These are phyloP conservation scores for Musa troglodytarum DNA, from an alignment of 176 grass and related monocot genomes.

Conservation along the genomic window DNA sequence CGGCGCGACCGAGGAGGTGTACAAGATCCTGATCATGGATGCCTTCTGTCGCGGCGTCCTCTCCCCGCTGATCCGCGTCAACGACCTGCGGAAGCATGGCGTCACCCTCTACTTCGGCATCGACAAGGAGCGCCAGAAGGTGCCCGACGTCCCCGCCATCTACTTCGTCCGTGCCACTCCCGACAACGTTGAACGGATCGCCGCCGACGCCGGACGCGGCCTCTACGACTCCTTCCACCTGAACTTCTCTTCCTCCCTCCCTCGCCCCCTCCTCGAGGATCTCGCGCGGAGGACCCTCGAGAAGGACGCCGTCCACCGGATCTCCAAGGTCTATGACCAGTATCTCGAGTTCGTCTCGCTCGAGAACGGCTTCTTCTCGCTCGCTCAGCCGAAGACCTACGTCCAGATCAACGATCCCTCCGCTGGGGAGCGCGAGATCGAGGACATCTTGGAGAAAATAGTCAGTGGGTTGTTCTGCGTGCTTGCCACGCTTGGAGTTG, in stretches of 20 bases:
- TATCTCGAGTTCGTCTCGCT: slow-evolving; percentile 91
- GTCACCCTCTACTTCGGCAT: slow-evolving; percentile 75
- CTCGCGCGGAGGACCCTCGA: slow-evolving; percentile 51
- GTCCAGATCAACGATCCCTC: slow-evolving; percentile 78
- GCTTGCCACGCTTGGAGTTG: slow-evolving; percentile 52
- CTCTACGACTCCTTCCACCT: slow-evolving; percentile 80
- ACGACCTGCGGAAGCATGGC: slow-evolving; percentile 69
- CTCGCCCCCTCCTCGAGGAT: slow-evolving; percentile 60
- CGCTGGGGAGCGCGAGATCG: slow-evolving; percentile 62
- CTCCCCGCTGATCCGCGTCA: slow-evolving; percentile 65
- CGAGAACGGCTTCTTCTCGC: slow-evolving; percentile 81
- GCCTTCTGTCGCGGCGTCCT: slow-evolving; percentile 54
- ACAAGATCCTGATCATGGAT: slow-evolving; percentile 98
- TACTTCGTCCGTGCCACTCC: slow-evolving; percentile 75
- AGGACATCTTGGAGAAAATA: slow-evolving; percentile 49
- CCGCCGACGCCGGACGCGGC: slow-evolving; percentile 58
- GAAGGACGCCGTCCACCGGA: slow-evolving; percentile 34
- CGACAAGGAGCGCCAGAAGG: slow-evolving; percentile 62
- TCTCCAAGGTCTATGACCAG: slow-evolving; percentile 67
- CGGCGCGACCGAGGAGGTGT: slow-evolving; percentile 42
- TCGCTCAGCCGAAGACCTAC: slow-evolving; percentile 66
- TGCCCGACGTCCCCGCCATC: slow-evolving; percentile 62
- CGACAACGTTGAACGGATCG: slow-evolving; percentile 63
- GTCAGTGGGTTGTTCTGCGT: slow-evolving; percentile 71
- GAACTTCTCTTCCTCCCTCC: slow-evolving; percentile 87